These are phyloP conservation scores for Tephrocybe sp. DNA, from an alignment of 768 basidiomycete species.

Conservation along the genomic window DNA sequence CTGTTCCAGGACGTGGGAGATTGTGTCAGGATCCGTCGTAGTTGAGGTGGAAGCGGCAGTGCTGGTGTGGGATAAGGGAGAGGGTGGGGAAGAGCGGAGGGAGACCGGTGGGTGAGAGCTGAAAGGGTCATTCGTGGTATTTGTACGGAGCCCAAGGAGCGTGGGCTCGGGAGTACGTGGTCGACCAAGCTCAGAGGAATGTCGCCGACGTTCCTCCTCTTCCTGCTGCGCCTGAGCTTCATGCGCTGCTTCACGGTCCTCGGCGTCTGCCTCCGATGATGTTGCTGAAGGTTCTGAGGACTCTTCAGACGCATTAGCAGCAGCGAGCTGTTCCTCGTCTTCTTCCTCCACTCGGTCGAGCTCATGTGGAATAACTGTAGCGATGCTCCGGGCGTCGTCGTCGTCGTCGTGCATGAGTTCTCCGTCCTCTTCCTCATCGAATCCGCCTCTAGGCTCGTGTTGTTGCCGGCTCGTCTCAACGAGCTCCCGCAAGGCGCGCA, in stretches of 20 bases:
- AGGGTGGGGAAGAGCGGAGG: conserved; percentile 22
- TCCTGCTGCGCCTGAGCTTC: conserved; percentile 45
- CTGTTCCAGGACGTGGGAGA: conserved; percentile 61
- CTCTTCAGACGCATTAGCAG: conserved; percentile 9
- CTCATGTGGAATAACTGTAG: conserved; percentile 68
- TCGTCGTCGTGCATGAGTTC: conserved; percentile 56
- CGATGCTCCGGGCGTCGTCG: conserved; percentile 71
- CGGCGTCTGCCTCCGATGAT: neutral
- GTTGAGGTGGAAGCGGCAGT: too few species aligned
- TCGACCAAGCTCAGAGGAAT: conserved; percentile 60
- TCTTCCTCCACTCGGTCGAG: conserved; percentile 75
- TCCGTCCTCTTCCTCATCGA: conserved; percentile 28
- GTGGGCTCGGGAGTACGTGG: conserved; percentile 84
- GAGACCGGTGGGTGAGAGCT: neutral
- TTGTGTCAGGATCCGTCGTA: neutral
- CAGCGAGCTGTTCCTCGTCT: conserved; percentile 57
- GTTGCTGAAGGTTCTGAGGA: neutral
- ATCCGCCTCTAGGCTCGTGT: conserved; percentile 23
- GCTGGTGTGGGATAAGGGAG: conserved; percentile 19
- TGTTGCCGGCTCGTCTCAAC: conserved; percentile 60
- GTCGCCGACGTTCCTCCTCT: conserved; percentile 49
- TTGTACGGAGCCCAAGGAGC: conserved; percentile 30
- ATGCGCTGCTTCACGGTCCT: conserved; percentile 38
- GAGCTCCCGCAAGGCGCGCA: conserved; percentile 67
- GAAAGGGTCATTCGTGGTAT: conserved; percentile 22